Percentiles rank a stretch among this genome's conserved stretches.
These are phyloP conservation scores for Pistacia integerrima DNA, from an alignment of 345 rosid species.

Conservation along the genomic window DNA sequence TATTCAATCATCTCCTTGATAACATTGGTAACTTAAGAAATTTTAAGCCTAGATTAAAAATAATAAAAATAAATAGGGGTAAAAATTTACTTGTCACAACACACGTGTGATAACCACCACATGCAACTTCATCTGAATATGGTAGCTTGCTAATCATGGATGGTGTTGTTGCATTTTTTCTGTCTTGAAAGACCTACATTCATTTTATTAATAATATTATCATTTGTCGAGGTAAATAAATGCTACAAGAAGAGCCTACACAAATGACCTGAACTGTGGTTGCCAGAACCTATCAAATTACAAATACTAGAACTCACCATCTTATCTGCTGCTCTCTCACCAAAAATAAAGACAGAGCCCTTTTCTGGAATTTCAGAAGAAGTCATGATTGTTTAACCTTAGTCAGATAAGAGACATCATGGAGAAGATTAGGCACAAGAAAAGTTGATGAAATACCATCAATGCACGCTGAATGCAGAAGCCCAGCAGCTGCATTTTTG, in stretches of 20 bases:
- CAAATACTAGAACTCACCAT: slow-evolving; percentile 43
- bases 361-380: slow-evolving; percentile 54
- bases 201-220: slow-evolving; percentile 18
- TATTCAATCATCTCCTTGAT: too few relatives aligned
- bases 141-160: slow-evolving; percentile 59
- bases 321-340: slow-evolving; percentile 56
- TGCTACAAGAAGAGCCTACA: neutral
- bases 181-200: slow-evolving; percentile 58
- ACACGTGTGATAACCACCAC: slow-evolving; percentile 97
- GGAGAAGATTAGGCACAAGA: slow-evolving; percentile 9
- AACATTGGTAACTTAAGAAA: neutral
- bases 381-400: slow-evolving; percentile 13
- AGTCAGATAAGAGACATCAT: neutral
- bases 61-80: neutral
- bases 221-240: slow-evolving; percentile 1
- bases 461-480: slow-evolving; percentile 85
- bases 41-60: neutral
- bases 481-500: slow-evolving; percentile 68
- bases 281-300: slow-evolving; percentile 14
- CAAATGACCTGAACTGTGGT: slow-evolving; percentile 11
- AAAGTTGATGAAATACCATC: slow-evolving; percentile 58
- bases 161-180: slow-evolving; percentile 53
- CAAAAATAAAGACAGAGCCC: slow-evolving; percentile 80
- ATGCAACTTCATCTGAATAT: slow-evolving; percentile 71
- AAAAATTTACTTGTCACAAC: slow-evolving; percentile 64